Percentiles rank a stretch among this genome's conserved stretches.
These are phyloP conservation scores for Pezicula rhizophila DNA, from an alignment of 2,329 filamentous ascomycete genomes.

Conservation along the genomic window DNA sequence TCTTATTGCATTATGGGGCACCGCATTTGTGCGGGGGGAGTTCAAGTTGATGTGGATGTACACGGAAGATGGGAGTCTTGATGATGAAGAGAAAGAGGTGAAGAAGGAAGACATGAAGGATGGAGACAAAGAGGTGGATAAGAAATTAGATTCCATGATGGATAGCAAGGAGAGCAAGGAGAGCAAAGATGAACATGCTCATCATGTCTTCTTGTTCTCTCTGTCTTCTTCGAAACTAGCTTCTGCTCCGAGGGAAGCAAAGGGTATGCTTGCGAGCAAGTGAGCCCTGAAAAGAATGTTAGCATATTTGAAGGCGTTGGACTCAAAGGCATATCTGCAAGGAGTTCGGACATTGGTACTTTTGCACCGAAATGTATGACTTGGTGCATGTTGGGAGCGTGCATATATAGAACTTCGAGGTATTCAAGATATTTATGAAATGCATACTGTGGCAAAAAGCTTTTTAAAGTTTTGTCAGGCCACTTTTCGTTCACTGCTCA, in stretches of 20 bases:
- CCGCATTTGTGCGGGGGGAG: constrained; percentile 66
- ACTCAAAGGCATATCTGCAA: no score
- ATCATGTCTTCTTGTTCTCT: constrained; percentile 24
- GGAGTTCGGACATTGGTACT: no score
- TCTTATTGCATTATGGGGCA: constrained; percentile 67
- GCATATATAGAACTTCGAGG: no score
- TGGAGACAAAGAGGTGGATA: constrained; percentile 2
- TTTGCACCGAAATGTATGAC: no score
- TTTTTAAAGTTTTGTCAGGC: no score
- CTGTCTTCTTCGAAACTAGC: constrained; percentile 15
- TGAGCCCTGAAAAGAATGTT: no score
- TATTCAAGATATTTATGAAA: no score
- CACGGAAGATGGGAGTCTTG: constrained; percentile 62
- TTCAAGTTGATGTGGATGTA: constrained; percentile 72
- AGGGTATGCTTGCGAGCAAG: no score
- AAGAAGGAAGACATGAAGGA: constrained; percentile 5
- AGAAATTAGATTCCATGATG: neutral
- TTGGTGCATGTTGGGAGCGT: no score
- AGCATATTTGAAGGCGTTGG: no score
- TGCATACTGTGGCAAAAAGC: no score
- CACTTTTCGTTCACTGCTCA: no score
- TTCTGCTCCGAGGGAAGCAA: neutral
- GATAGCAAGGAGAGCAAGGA: neutral
- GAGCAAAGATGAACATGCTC: constrained; percentile 12
- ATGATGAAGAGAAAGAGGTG: constrained; percentile 23